phyloP scores from a whole-genome alignment of 305 asterid genomes.

The Vinca major region DNA sequence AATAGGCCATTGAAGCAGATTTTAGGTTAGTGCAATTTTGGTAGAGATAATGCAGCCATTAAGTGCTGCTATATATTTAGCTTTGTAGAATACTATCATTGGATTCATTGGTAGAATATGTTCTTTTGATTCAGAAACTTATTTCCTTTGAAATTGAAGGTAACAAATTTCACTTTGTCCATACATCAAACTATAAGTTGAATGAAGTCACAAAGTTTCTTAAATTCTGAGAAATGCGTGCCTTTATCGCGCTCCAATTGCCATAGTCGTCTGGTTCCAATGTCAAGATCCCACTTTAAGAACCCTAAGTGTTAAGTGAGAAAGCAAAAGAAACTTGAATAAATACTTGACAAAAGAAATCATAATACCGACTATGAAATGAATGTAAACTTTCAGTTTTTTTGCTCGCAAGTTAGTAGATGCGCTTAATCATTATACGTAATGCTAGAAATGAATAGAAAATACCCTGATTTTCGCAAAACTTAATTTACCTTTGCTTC shows the following conservation, averaged over 20 bases:
- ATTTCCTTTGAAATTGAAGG: background rate
- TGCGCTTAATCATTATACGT: too few relatives aligned
- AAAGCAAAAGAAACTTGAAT: background rate
- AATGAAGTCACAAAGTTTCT: background rate
- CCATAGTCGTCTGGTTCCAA: background rate
- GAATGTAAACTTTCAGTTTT: too few relatives aligned
- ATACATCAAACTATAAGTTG: background rate
- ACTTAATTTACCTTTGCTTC: conserved; percentile 31
- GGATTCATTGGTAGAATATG: background rate
- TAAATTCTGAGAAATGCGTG: background rate
- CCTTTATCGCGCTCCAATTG: background rate
- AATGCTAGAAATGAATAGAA: too few relatives aligned
- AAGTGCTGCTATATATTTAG: background rate
- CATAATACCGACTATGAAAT: too few relatives aligned
- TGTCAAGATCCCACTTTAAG: background rate
- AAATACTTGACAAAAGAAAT: background rate
- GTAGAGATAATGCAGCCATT: conserved; percentile 4
- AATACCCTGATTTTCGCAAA: too few relatives aligned
- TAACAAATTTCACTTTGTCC: background rate
- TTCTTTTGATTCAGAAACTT: background rate
- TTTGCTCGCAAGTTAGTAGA: too few relatives aligned
- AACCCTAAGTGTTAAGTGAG: conserved; percentile 1
- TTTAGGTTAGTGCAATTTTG: conserved; percentile 27
- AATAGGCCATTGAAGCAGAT: conserved; percentile 5
- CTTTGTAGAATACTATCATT: background rate